These are phyloP conservation scores for Candida pseudofarinosa DNA, from an alignment of 805 yeast genomes.

Conservation along the genomic window DNA sequence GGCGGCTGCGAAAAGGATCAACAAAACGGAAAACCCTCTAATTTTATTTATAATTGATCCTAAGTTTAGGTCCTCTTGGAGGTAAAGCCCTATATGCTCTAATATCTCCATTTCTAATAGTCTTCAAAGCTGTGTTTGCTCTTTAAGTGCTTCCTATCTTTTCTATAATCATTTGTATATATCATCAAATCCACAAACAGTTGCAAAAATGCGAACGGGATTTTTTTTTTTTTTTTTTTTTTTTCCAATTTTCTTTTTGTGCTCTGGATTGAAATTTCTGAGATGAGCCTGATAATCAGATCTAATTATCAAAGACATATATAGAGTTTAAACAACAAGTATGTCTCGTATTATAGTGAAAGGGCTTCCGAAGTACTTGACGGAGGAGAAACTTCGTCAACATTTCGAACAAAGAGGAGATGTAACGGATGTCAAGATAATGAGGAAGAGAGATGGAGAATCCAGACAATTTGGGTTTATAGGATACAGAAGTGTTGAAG, in stretches of 20 bases:
- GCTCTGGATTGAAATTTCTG: slow-evolving; percentile 1
- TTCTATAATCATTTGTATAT: background rate
- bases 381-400: slow-evolving; percentile 65
- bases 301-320: background rate
- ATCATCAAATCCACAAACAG: slow-evolving; percentile 2
- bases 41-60: slow-evolving; percentile 5
- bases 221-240: slow-evolving; percentile 3
- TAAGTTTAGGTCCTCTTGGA: slow-evolving; percentile 12
- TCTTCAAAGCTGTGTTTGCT: too few relatives aligned
- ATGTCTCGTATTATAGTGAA: slow-evolving; percentile 91
- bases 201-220: slow-evolving; percentile 5
- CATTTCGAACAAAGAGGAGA: slow-evolving; percentile 60
- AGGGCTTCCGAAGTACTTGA: slow-evolving; percentile 74
- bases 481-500: slow-evolving; percentile 71
- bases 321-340: slow-evolving; percentile 2
- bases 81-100: slow-evolving; percentile 27
- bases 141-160: background rate
- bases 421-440: slow-evolving; percentile 84
- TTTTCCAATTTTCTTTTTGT: background rate
- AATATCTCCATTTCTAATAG: slow-evolving; percentile 31
- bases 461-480: slow-evolving; percentile 91
- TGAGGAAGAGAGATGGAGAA: slow-evolving; percentile 77
- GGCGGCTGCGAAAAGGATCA: slow-evolving; percentile 12
- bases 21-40: slow-evolving; percentile 16
- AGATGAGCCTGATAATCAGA: slow-evolving; percentile 3